Base-by-base conservation (phyloP, 2,329 filamentous ascomycete species). In the Claviceps digitariae region DNA sequence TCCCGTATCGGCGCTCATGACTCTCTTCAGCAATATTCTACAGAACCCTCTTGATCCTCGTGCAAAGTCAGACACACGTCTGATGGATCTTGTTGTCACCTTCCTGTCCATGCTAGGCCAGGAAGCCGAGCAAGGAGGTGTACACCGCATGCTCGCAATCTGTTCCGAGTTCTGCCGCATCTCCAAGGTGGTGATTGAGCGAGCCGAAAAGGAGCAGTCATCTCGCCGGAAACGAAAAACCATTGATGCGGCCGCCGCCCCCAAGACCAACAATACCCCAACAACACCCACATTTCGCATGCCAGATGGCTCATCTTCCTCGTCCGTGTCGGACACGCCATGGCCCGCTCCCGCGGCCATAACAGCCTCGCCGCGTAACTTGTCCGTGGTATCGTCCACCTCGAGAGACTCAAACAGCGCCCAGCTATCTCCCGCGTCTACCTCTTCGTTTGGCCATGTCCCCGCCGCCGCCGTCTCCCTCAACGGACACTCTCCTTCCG, bases 111-210 rank as follows among this genome's bases (percentile, higher is more conserved):
- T 88, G 69, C 77, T 98, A 13, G 87, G 87, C n/a, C 81, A 86
- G 38, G 91, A 97, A 61, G 87, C 90, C 58, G 87, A 90, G 54
- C 93, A 90, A 54, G 87, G 90, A 44, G 90, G 88, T 61, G 88
- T 97, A 5, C 88, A 89, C 65, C 86, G 93, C 50, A 97, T 97
- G 89, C 79, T 96, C 20, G 86, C 84, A 25, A 85, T 97, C 1
- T 97, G 91, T 67, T 82, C 87, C n/a, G 93, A 98, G 63, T 98
- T 98, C 61, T 90, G 95, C 67, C 83, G 93, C 55, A 96, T 98
- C 58, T 90, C 90, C 38, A 88, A 85, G 63, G 82, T 90, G 3
- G 89, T 95, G 9, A 83, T 97, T 47, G 91, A 97, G 55, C 95
- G 90, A 66, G 81, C 88, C 0, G 91, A 97, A 64, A 89, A 86